Percentiles rank a stretch among this genome's conserved stretches.
phyloP scores from a whole-genome alignment of 371 early-diverging fungal genomes.

The Apophysomyces variabilis region DNA sequence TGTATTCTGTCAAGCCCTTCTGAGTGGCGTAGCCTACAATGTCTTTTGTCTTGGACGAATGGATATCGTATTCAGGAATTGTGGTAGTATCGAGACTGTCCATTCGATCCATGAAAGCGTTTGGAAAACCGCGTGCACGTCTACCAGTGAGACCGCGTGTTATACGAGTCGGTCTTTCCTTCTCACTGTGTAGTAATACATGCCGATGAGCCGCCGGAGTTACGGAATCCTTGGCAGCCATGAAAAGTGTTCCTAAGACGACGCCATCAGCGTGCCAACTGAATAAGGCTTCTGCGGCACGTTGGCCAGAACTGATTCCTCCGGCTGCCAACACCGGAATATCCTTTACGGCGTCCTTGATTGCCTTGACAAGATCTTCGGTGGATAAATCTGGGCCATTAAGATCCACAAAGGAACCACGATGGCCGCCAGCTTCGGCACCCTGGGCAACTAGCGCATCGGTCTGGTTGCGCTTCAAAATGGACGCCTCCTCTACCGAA shows the following conservation, averaged over 20 bases:
- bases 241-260: conserved; percentile 46
- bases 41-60: conserved; percentile 47
- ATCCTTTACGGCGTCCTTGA: conserved; percentile 20
- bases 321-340: conserved; percentile 49
- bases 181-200: conserved; percentile 22
- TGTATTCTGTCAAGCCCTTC: conserved; percentile 33
- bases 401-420: conserved; percentile 35
- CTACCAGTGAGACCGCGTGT: conserved; percentile 40
- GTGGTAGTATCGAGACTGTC: conserved; percentile 21
- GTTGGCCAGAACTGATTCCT: conserved; percentile 37
- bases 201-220: conserved; percentile 36
- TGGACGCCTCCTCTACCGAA: conserved; percentile 38
- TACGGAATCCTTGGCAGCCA: conserved; percentile 38
- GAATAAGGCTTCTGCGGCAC: conserved; percentile 23
- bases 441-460: conserved; percentile 53
- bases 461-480: conserved; percentile 35
- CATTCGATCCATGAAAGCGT: conserved; percentile 37
- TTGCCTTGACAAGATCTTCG: conserved; percentile 18
- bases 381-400: conserved; percentile 24
- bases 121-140: conserved; percentile 41
- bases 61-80: conserved; percentile 44
- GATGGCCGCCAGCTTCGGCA: conserved; percentile 50
- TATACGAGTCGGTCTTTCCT: conserved; percentile 26
- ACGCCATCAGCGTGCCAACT: conserved; percentile 40
- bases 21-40: conserved; percentile 36